These are phyloP conservation scores for Beauveria caledonica DNA, from an alignment of 2,329 filamentous ascomycete species.

Conservation along the genomic window DNA sequence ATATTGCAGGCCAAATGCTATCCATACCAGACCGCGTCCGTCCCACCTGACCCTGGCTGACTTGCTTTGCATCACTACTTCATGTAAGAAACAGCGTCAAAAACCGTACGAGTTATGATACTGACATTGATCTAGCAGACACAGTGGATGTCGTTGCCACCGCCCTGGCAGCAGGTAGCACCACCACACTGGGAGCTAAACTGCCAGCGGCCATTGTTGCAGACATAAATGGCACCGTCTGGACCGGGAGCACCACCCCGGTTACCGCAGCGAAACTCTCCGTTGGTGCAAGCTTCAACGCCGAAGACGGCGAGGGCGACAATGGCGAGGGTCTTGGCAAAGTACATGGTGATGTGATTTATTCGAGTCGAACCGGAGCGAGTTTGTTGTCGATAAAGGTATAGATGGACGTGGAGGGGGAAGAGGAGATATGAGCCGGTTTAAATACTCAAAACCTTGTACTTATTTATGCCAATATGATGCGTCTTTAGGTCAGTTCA, in stretches of 20 bases:
- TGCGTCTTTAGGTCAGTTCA: neutral
- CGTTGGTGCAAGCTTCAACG: neutral
- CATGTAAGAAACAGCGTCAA: neutral
- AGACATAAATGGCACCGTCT: neutral
- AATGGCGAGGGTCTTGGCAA: constrained; percentile 5
- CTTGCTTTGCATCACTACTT: neutral
- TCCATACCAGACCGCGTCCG: neutral
- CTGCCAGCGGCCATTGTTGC: neutral
- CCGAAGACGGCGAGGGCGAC: constrained; percentile 7
- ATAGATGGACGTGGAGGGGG: too few species aligned
- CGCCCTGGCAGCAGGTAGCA: neutral
- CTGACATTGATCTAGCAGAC: neutral
- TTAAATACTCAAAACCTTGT: neutral
- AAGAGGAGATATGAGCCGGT: too few species aligned
- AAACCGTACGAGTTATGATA: neutral
- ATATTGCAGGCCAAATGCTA: neutral
- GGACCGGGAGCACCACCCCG: neutral
- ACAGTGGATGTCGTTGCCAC: constrained; percentile 1
- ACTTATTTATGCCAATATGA: neutral
- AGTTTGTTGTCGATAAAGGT: neutral
- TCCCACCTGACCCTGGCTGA: too few species aligned
- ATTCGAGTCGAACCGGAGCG: neutral
- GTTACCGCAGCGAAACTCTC: neutral
- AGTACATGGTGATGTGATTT: constrained; percentile 4
- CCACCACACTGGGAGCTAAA: constrained; percentile 1